Evolutionary conservation across 176 grass and related monocot genomes (phyloP).

Genomic region (Carex pumila): DNA sequence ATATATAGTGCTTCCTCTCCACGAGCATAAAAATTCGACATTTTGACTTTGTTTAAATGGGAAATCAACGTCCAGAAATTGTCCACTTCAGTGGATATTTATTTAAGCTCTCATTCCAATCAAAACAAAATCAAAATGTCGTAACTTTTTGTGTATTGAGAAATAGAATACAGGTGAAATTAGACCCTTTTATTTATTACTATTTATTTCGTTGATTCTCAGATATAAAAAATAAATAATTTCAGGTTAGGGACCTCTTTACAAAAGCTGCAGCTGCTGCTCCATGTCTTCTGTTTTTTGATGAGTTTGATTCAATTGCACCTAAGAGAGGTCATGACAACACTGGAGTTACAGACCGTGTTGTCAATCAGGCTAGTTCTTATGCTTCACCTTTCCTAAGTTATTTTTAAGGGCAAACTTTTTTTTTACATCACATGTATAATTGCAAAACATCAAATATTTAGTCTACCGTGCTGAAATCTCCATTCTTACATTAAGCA

Average conservation of each 20-base stretch:
- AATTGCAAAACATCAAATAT: background rate
- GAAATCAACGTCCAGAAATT: too few species aligned
- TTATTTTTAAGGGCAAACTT: background rate
- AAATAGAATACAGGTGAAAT: background rate
- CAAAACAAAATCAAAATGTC: too few species aligned
- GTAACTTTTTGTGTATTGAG: too few species aligned
- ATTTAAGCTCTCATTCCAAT: too few species aligned
- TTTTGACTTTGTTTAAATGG: too few species aligned
- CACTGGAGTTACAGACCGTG: constrained; percentile 88
- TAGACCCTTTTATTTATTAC: background rate
- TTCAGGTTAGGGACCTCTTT: constrained; percentile 89
- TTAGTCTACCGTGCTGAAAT: background rate
- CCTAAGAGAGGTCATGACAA: constrained; percentile 84
- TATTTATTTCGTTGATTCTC: background rate
- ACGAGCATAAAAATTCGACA: too few species aligned
- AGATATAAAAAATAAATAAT: constrained; percentile 13
- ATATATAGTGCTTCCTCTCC: too few species aligned
- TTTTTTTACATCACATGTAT: background rate
- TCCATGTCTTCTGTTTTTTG: constrained; percentile 90
- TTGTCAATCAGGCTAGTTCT: constrained; percentile 86
- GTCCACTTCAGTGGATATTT: too few species aligned
- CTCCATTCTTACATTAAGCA: too few species aligned
- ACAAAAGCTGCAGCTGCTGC: constrained; percentile 77
- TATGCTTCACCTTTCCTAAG: constrained; percentile 5
- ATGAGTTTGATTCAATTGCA: constrained; percentile 94